Percentiles rank a stretch among this genome's conserved stretches.
phyloP scores from a whole-genome alignment of 495 filamentous ascomycete species.

The Letharia columbiana region DNA sequence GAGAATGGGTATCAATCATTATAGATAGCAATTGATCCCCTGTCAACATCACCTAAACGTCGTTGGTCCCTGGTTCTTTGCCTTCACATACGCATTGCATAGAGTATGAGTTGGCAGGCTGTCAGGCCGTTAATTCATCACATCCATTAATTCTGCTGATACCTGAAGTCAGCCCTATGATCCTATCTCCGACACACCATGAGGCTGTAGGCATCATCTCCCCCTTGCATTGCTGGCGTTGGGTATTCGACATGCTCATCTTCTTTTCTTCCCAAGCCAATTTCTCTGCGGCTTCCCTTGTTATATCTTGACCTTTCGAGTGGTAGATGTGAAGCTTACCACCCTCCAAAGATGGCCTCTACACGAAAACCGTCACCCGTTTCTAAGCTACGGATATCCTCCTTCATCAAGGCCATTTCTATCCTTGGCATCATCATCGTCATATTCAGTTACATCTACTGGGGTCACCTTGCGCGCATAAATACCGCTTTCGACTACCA shows the following conservation, averaged over 20 bases:
- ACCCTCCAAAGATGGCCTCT: neutral
- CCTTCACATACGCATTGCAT: neutral
- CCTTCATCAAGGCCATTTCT: conserved; percentile 6
- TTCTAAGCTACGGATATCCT: conserved; percentile 4
- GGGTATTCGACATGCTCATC: neutral
- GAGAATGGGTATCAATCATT: neutral
- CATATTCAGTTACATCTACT: conserved; percentile 7
- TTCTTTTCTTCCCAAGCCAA: neutral
- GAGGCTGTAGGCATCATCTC: neutral
- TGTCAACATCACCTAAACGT: neutral
- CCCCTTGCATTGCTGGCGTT: neutral
- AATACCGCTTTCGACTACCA: neutral
- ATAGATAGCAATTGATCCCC: neutral
- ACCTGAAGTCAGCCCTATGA: too few species aligned
- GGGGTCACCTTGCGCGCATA: conserved; percentile 1
- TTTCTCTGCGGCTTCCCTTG: neutral
- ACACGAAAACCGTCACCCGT: neutral
- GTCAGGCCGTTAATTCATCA: too few species aligned
- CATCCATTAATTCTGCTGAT: too few species aligned
- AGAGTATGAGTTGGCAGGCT: neutral
- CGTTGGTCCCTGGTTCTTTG: neutral
- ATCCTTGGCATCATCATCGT: conserved; percentile 1
- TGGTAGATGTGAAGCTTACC: neutral
- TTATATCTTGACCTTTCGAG: neutral
- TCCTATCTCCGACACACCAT: too few species aligned